These are phyloP conservation scores for Saccharomyces eubayanus DNA, from an alignment of 805 yeast genomes.

Conservation along the genomic window DNA sequence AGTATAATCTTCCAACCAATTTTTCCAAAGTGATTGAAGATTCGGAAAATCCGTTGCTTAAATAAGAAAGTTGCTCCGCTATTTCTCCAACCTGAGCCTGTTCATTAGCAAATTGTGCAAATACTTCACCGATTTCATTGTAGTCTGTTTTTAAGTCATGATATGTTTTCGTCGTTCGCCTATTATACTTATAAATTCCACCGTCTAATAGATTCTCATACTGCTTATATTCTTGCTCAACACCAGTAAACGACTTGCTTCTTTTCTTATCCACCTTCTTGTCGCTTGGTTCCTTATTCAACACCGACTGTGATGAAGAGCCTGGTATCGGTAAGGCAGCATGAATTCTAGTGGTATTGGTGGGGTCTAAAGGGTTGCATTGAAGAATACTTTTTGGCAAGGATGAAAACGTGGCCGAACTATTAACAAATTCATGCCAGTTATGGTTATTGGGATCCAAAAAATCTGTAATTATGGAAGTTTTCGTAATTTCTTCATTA, in stretches of 20 bases:
- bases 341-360: constrained; percentile 29
- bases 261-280: constrained; percentile 6
- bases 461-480: constrained; percentile 28
- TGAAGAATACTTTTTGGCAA: constrained; percentile 28
- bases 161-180: constrained; percentile 22
- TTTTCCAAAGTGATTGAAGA: constrained; percentile 18
- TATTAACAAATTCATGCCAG: constrained; percentile 29
- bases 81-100: constrained; percentile 21
- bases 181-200: constrained; percentile 26
- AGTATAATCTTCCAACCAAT: constrained; percentile 25
- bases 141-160: constrained; percentile 18
- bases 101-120: constrained; percentile 19
- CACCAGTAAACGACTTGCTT: constrained; percentile 13
- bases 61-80: constrained; percentile 21
- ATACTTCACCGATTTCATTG: constrained; percentile 22
- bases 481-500: constrained; percentile 23
- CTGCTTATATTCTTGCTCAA: constrained; percentile 25
- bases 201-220: constrained; percentile 21
- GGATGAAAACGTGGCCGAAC: constrained; percentile 28
- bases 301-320: constrained; percentile 17
- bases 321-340: constrained; percentile 27
- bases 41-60: constrained; percentile 25
- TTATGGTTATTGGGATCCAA: constrained; percentile 28
- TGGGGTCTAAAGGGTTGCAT: constrained; percentile 31
- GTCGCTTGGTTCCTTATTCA: constrained; percentile 2